Base-by-base conservation (phyloP, 73 alveolate species). In the Durusdinium trenchii region DNA sequence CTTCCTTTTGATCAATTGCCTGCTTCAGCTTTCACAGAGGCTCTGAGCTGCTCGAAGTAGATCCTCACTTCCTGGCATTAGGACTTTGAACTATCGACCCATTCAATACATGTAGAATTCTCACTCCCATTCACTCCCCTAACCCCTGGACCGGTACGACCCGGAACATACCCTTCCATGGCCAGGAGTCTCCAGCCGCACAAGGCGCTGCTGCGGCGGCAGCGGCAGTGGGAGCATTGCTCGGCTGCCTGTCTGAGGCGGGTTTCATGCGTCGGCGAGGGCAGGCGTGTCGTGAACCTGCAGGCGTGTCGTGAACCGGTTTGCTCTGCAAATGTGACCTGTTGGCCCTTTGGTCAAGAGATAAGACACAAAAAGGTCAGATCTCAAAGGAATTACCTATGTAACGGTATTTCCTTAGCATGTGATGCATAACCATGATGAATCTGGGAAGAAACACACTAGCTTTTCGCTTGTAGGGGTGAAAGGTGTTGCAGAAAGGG, bases 231-330 rank as follows among this genome's bases (percentile, higher is more conserved):
- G 96, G 96, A 9, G 96, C 96, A 47, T 45, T 89, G 96, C 57
- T 89, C 16, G 96, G 96, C 42, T 89, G 96, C 47, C 96, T 64
- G 71, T 45, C 96, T 14, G 96, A 89, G 96, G 96, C 96, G 43
- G 35, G 57, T 35, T 12, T 45, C 57, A 4, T n/a, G 38, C 23
- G 94, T 20, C 73, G 28, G 6, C 64, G 71, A 2, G 40, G 36
- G 52, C 87, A 6, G 43, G 61, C 26, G 16, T 6, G 43, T 12
- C 79, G 36, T 35, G 43, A 32, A 16, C 30, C 30, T 6, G 79
- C 79, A 26, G 40, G 9, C 78, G 78, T 12, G 43, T 5, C 36
- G 9, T 64, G 43, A 64, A 9, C 78, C 78, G 78, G 78, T 64
- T 64, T 40, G 7, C 6, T 14, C 7, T 30, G 14, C 6, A 23